Conservation (phyloP, 495 filamentous ascomycete species). For the Xanthoparmelia taractica region DNA sequence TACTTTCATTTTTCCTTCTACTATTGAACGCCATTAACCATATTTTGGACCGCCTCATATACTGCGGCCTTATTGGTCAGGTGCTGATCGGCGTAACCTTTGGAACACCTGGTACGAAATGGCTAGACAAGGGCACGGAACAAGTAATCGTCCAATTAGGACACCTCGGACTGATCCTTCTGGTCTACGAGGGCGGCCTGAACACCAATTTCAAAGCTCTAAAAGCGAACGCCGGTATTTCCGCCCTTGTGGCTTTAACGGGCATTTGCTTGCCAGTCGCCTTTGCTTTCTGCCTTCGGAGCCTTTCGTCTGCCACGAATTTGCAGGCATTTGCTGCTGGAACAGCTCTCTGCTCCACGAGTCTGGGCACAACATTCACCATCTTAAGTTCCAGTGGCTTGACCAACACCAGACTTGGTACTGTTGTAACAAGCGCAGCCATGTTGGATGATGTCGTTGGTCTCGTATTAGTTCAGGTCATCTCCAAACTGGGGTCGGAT, state of each 20-base stretch:
- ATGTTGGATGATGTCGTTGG: slow-evolving; percentile 82
- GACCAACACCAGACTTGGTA: slow-evolving; percentile 55
- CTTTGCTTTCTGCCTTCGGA: slow-evolving; percentile 54
- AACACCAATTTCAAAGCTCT: slow-evolving; percentile 54
- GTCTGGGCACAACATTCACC: slow-evolving; percentile 71
- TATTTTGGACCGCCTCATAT: slow-evolving; percentile 53
- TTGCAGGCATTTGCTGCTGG: slow-evolving; percentile 68
- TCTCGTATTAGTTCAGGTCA: slow-evolving; percentile 68
- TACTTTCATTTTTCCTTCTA: slow-evolving; percentile 55
- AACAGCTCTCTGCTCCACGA: slow-evolving; percentile 68
- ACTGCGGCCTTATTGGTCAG: slow-evolving; percentile 68
- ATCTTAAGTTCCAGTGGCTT: slow-evolving; percentile 54
- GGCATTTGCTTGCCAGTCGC: slow-evolving; percentile 60
- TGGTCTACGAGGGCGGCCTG: slow-evolving; percentile 70
- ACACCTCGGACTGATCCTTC: slow-evolving; percentile 64
- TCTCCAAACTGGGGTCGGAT: slow-evolving; percentile 41
- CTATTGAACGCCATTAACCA: slow-evolving; percentile 54
- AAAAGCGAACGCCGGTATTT: slow-evolving; percentile 52
- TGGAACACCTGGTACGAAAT: slow-evolving; percentile 54
- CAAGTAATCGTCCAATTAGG: slow-evolving; percentile 58
- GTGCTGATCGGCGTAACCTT: slow-evolving; percentile 65
- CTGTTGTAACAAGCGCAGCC: slow-evolving; percentile 61
- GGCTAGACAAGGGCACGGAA: slow-evolving; percentile 44
- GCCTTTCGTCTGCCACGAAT: slow-evolving; percentile 30
- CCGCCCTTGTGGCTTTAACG: slow-evolving; percentile 51